Evolutionary conservation across 2,329 filamentous ascomycete species (phyloP).

Genomic region (Periconia sp.): DNA sequence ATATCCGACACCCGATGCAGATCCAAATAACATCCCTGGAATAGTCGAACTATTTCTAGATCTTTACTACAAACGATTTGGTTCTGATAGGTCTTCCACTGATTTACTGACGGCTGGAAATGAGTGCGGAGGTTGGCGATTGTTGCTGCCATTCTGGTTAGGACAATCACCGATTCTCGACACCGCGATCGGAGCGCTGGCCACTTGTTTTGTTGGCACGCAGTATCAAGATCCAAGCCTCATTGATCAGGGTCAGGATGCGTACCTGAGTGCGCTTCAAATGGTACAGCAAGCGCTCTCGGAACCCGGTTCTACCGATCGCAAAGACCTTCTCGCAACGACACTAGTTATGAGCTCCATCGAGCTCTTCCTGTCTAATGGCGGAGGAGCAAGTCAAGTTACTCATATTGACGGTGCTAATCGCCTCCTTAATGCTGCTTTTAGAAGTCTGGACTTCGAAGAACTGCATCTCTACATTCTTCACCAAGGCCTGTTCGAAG

Average conservation of each 20-base stretch:
- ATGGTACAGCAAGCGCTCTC: constrained; percentile 21
- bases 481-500: constrained; percentile 24
- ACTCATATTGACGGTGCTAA: constrained; percentile 26
- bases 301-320: constrained; percentile 10
- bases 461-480: constrained; percentile 24
- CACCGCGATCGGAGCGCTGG: constrained; percentile 23
- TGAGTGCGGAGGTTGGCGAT: constrained; percentile 25
- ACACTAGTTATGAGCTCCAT: constrained; percentile 26
- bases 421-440: constrained; percentile 15
- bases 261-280: constrained; percentile 23
- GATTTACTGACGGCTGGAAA: constrained; percentile 15
- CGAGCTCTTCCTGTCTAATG: constrained; percentile 26
- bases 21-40: constrained; percentile 13
- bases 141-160: constrained; percentile 21
- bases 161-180: constrained; percentile 23
- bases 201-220: constrained; percentile 21
- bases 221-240: constrained; percentile 21
- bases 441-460: constrained; percentile 13
- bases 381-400: constrained; percentile 17
- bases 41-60: constrained; percentile 23
- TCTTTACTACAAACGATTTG: constrained; percentile 21
- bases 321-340: constrained; percentile 22
- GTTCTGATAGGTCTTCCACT: constrained; percentile 8
- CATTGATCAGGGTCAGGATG: constrained; percentile 12
- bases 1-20: constrained; percentile 2